phyloP scores from a whole-genome alignment of 2,329 filamentous ascomycete genomes.

The Trichoderma simmonsii region DNA sequence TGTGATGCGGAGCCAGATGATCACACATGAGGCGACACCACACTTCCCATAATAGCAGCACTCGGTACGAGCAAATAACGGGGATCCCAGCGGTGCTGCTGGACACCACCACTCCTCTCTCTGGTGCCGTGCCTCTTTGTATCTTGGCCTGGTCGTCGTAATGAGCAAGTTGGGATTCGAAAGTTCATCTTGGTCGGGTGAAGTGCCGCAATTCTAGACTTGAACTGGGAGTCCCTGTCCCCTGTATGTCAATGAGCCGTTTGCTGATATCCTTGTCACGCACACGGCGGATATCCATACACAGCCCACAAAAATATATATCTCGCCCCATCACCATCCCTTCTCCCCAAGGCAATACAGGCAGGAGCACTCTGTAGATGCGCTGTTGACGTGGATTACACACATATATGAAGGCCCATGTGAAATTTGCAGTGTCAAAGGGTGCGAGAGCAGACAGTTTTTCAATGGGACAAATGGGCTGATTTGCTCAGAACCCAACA shows the following conservation, averaged over 20 bases:
- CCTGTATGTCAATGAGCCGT: background rate
- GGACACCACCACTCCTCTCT: background rate
- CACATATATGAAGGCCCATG: background rate
- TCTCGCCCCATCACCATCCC: slow-evolving; percentile 4
- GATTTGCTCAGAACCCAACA: background rate
- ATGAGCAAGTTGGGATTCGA: background rate
- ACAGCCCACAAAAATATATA: background rate
- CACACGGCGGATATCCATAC: background rate
- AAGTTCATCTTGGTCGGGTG: background rate
- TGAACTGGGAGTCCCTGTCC: background rate
- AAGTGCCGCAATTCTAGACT: slow-evolving; percentile 4
- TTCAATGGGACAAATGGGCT: background rate
- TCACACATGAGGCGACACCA: slow-evolving; percentile 8
- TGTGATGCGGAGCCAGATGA: slow-evolving; percentile 15
- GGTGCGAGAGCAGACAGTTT: background rate
- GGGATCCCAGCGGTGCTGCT: background rate
- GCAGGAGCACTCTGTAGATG: background rate
- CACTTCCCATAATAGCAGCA: background rate
- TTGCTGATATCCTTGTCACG: slow-evolving; percentile 11
- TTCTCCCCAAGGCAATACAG: background rate
- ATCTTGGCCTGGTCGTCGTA: background rate
- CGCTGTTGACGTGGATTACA: background rate
- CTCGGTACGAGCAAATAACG: background rate
- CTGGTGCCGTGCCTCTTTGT: background rate
- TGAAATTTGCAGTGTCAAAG: background rate